A percentile compares a stretch with the other conserved stretches of the same genome.
These are phyloP conservation scores for Fragilaria radians DNA, from an alignment of 108 stramenopile genomes.

Conservation along the genomic window DNA sequence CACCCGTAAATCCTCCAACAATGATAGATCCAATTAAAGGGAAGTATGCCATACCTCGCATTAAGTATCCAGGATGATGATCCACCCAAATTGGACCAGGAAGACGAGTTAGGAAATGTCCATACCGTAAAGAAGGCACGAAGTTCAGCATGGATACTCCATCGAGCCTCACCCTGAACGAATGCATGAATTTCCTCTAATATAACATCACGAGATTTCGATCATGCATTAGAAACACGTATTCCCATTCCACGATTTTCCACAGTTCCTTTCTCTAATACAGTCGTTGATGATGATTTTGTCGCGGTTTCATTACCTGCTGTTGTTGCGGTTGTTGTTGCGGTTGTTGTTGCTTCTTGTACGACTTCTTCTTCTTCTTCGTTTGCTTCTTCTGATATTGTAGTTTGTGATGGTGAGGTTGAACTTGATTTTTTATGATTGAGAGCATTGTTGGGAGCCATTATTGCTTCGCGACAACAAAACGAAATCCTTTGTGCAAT, in stretches of 20 bases:
- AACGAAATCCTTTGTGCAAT: too few species aligned
- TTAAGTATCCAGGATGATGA: conserved; percentile 62
- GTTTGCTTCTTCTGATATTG: too few species aligned
- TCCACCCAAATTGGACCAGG: conserved; percentile 64
- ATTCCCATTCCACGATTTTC: background rate
- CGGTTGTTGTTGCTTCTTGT: too few species aligned
- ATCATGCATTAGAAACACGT: too few species aligned
- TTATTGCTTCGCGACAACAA: too few species aligned
- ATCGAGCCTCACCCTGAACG: conserved; percentile 10
- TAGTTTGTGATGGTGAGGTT: background rate
- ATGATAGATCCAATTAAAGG: conserved; percentile 49
- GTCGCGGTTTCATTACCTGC: too few species aligned
- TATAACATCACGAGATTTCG: background rate
- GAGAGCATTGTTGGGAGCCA: conserved; percentile 1
- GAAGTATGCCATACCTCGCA: conserved; percentile 72
- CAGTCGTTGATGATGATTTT: background rate
- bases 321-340: too few species aligned
- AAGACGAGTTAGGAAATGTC: conserved; percentile 57
- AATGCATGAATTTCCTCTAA: conserved; percentile 41
- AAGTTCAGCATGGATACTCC: conserved; percentile 22
- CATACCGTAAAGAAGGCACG: conserved; percentile 51
- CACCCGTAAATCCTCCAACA: conserved; percentile 33
- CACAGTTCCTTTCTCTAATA: background rate
- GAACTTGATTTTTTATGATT: background rate
- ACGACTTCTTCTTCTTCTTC: too few species aligned